phyloP scores from a whole-genome alignment of 345 rosid species.

The rapeseed (Brassica napus) region DNA sequence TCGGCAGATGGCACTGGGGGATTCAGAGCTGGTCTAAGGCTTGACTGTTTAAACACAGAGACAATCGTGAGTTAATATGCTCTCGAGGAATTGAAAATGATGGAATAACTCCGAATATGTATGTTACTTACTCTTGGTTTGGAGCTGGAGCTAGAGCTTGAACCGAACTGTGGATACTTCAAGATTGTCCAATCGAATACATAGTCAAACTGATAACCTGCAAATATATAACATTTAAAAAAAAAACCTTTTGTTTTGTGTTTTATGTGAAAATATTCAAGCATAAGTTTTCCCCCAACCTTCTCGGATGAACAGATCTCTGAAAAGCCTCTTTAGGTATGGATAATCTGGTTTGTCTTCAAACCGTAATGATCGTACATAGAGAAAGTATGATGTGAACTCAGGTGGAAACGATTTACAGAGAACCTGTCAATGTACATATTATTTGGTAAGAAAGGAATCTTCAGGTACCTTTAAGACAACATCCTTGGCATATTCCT shows the following conservation, averaged over 20 bases:
- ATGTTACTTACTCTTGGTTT: slow-evolving; percentile 64
- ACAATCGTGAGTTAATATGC: slow-evolving; percentile 10
- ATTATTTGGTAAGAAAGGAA: too few species aligned
- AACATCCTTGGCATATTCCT: neutral
- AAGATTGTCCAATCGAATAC: slow-evolving; percentile 96
- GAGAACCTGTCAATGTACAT: slow-evolving; percentile 57
- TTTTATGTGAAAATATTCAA: neutral
- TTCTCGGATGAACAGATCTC: slow-evolving; percentile 93
- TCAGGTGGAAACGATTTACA: slow-evolving; percentile 91
- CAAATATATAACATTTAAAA: slow-evolving; percentile 19
- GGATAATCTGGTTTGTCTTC: slow-evolving; percentile 99
- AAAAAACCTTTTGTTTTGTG: neutral
- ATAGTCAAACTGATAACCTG: slow-evolving; percentile 95
- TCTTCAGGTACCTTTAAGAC: neutral
- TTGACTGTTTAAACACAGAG: slow-evolving; percentile 46
- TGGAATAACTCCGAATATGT: neutral
- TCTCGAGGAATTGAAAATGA: neutral
- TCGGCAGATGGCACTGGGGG: slow-evolving; percentile 63
- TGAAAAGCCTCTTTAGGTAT: slow-evolving; percentile 91
- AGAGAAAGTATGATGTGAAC: slow-evolving; percentile 93
- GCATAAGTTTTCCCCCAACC: slow-evolving; percentile 44
- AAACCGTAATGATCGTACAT: slow-evolving; percentile 87
- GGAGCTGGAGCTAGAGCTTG: slow-evolving; percentile 76
- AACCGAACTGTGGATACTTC: slow-evolving; percentile 87
- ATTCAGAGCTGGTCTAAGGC: slow-evolving; percentile 55